A percentile compares a stretch with the other conserved stretches of the same genome.
Evolutionary conservation across 441 rosid genomes (phyloP).

Genomic region (Bruguiera hainesii): DNA sequence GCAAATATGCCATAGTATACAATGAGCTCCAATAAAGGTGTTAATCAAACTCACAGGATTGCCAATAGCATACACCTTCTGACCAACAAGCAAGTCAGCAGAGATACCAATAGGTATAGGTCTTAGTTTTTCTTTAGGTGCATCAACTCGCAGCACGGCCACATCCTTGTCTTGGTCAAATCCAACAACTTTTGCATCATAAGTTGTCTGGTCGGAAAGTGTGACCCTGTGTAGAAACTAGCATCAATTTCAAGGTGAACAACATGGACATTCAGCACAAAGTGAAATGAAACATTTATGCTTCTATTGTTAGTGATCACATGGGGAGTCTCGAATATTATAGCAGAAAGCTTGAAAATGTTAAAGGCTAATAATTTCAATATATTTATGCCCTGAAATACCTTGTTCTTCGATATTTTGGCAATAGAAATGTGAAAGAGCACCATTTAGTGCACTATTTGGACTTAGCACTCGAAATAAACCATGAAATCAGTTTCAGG

Average conservation of each 20-base stretch:
- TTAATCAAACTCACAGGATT: constrained; percentile 70
- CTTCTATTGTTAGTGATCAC: too few relatives aligned
- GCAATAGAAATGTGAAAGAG: too few relatives aligned
- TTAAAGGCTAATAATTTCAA: too few relatives aligned
- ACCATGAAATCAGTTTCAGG: too few relatives aligned
- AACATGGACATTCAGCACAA: not conserved
- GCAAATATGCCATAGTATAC: not conserved
- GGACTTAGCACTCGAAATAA: too few relatives aligned
- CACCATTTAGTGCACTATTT: too few relatives aligned
- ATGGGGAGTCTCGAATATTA: not conserved
- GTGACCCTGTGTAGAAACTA: constrained; percentile 59
- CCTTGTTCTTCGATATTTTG: too few relatives aligned
- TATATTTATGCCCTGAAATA: too few relatives aligned
- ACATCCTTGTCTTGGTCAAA: constrained; percentile 98
- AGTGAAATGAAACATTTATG: too few relatives aligned
- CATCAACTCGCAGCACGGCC: constrained; percentile 70
- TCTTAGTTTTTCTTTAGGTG: constrained; percentile 71
- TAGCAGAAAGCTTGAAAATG: not conserved
- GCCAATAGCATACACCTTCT: constrained; percentile 95
- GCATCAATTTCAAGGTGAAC: constrained; percentile 16
- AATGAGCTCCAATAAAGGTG: not conserved
- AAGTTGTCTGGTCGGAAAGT: constrained; percentile 78
- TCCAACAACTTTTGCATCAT: constrained; percentile 89
- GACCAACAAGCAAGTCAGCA: constrained; percentile 95
- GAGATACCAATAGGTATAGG: constrained; percentile 92